Conservation (phyloP, 2,329 filamentous ascomycete species). For the Ceratocystis albifundus region DNA sequence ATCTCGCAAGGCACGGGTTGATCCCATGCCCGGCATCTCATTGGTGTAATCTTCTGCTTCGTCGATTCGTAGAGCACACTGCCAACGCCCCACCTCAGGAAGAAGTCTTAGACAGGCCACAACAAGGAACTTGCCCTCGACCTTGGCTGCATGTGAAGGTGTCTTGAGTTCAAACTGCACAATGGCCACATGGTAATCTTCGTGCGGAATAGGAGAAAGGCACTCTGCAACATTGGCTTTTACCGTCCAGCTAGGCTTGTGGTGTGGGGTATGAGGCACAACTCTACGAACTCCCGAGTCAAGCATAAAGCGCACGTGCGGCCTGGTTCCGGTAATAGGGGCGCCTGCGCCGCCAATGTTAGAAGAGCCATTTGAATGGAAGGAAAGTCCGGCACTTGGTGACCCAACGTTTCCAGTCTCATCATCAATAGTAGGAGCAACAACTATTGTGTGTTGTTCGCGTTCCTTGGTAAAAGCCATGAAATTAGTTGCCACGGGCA, state of each 20-base stretch:
- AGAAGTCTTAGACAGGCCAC: slow-evolving; percentile 20
- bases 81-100: slow-evolving; percentile 18
- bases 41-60: slow-evolving; percentile 20
- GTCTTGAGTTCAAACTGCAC: slow-evolving; percentile 19
- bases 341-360: not conserved
- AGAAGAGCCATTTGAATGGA: not conserved
- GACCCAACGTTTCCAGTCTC: slow-evolving; percentile 6
- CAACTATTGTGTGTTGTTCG: slow-evolving; percentile 21
- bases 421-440: slow-evolving; percentile 16
- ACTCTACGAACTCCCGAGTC: slow-evolving; percentile 18
- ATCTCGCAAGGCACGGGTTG: slow-evolving; percentile 10
- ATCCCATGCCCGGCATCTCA: slow-evolving; percentile 19
- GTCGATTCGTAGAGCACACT: slow-evolving; percentile 20
- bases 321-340: not conserved
- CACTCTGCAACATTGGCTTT: slow-evolving; percentile 13
- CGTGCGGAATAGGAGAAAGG: slow-evolving; percentile 21
- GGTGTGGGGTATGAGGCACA: slow-evolving; percentile 17
- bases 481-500: slow-evolving; percentile 19
- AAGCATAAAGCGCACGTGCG: slow-evolving; percentile 17
- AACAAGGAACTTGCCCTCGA: slow-evolving; percentile 20
- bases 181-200: slow-evolving; percentile 20
- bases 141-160: slow-evolving; percentile 20
- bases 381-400: slow-evolving; percentile 6
- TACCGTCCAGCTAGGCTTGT: slow-evolving; percentile 20
- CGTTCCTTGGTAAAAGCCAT: slow-evolving; percentile 18